phyloP scores from a whole-genome alignment of 2,329 filamentous ascomycete species.

The Pestalotiopsis sp. region DNA sequence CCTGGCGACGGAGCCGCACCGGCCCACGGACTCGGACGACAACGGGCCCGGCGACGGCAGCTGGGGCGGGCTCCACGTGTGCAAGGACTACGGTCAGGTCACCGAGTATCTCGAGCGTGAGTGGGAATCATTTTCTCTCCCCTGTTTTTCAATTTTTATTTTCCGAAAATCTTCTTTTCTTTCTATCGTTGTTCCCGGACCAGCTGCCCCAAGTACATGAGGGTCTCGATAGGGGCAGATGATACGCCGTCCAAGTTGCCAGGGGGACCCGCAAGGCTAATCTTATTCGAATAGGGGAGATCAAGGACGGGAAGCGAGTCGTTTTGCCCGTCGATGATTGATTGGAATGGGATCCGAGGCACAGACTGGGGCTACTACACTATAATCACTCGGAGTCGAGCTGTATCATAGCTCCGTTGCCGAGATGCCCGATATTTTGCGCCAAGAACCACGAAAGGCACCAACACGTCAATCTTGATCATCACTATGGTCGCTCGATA shows the following conservation, averaged over 20 bases:
- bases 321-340: constrained; percentile 23
- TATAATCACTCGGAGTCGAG: not conserved
- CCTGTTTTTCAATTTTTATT: too few species aligned
- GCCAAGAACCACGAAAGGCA: too few species aligned
- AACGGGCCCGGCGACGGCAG: constrained; percentile 25
- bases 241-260: not conserved
- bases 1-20: constrained; percentile 27
- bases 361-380: not conserved
- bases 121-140: too few species aligned
- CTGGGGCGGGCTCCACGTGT: constrained; percentile 27
- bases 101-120: constrained; percentile 24
- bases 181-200: too few species aligned
- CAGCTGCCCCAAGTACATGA: too few species aligned
- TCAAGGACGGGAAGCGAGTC: constrained; percentile 17
- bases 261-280: not conserved
- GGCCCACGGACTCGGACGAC: constrained; percentile 22
- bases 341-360: not conserved
- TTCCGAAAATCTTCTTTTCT: not conserved
- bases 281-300: constrained; percentile 16
- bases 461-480: too few species aligned
- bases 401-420: too few species aligned
- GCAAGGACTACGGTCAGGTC: constrained; percentile 27
- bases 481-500: too few species aligned
- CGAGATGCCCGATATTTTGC: too few species aligned
- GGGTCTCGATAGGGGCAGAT: not conserved